Percentiles rank a stretch among this genome's conserved stretches.
Conservation (phyloP, 2,329 filamentous ascomycete species). For the Gnomoniopsis sp. region DNA sequence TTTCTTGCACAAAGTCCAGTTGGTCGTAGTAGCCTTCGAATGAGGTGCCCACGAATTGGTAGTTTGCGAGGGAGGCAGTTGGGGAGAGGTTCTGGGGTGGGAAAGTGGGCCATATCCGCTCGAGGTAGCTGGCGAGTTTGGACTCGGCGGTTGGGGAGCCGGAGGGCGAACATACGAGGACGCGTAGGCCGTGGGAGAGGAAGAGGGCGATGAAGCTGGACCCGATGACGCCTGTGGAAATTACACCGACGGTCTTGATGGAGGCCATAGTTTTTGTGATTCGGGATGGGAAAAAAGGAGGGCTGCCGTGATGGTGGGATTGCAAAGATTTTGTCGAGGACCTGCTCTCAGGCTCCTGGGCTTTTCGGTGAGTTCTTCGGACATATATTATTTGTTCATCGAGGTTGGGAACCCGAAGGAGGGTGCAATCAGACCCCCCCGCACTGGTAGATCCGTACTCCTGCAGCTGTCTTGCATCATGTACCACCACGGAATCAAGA, state of each 20-base stretch:
- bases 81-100: neutral
- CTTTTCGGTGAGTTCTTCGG: too few species aligned
- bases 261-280: constrained; percentile 1
- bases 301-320: too few species aligned
- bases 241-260: constrained; percentile 26
- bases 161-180: constrained; percentile 37
- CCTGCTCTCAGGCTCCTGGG: too few species aligned
- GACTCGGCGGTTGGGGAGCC: constrained; percentile 28
- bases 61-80: neutral
- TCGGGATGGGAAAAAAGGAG: too few species aligned
- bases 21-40: constrained; percentile 14
- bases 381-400: too few species aligned
- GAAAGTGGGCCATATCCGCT: constrained; percentile 10
- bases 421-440: too few species aligned
- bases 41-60: constrained; percentile 11
- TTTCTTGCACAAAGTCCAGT: constrained; percentile 35
- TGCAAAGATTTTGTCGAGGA: too few species aligned
- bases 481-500: too few species aligned
- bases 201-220: constrained; percentile 37
- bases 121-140: constrained; percentile 22
- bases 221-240: constrained; percentile 31
- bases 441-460: too few species aligned
- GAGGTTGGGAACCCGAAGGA: too few species aligned
- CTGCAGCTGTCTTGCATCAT: too few species aligned
- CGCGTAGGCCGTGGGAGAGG: constrained; percentile 28